Evolutionary conservation across 2,329 filamentous ascomycete genomes (phyloP), one percentile per base, ranked within the genome.

Genomic region (Stemphylium lycopersici): DNA sequence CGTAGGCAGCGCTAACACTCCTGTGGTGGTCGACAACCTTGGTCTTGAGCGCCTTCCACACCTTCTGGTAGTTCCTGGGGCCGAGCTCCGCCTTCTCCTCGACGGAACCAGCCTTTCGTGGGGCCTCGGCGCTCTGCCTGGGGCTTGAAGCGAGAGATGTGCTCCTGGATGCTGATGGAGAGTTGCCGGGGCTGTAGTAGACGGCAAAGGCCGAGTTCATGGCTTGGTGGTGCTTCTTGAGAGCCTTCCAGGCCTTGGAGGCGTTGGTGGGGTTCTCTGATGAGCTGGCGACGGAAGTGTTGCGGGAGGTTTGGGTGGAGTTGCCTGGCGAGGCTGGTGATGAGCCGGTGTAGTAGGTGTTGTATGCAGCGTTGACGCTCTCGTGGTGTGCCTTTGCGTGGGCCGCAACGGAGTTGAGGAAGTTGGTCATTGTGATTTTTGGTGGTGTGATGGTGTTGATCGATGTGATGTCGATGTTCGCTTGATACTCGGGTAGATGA

Each of bases 381-480:
- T 69, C 62, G 61, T 69, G 69, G 61, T 72, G 68, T n/a, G 63
- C 64, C 46, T 69, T 70, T 54, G 66, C 66, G 52, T 59, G 66
- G 45, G 64, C 52, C 15, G 59, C 63, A 38, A 69, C 52, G 38
- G 62, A 62, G 50, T 62, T 62, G 57, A 67, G 56, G 59, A 65
- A 56, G 60, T 59, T 58, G 55, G 57, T 53, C 62, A 65, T 67
- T 59, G 55, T 65, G 56, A 32, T 48, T 55, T 50, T 40, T 52
- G 38, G 29, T 58, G 37, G 37, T 50, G 18, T 42, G 22, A 18
- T 37, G 18, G 33, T 50, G 13, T 54, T 45, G 55, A 45, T 52
- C 12, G 33, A 31, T 12, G 22, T 43, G 36, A 20, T 11, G 16
- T 45, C 12, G n/a, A 45, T 44, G 39, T 3, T 33, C 10, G 38